Evolutionary conservation across 169 alveolate species (phyloP).

Genomic region (Babesia divergens): DNA sequence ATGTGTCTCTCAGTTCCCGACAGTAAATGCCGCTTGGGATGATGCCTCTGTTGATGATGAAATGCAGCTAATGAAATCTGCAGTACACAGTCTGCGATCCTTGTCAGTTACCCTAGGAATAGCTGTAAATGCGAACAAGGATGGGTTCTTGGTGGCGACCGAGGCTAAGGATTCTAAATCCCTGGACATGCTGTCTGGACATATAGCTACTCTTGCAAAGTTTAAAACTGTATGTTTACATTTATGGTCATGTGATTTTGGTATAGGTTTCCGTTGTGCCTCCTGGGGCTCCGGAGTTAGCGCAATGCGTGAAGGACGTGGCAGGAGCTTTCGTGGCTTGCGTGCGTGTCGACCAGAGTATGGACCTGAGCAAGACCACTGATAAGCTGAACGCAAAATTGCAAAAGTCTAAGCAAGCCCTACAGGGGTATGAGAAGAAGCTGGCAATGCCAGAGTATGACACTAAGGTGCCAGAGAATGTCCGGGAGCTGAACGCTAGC

Average conservation of each 20-base stretch:
- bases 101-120: constrained; percentile 74
- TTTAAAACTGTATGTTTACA: constrained; percentile 35
- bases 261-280: constrained; percentile 34
- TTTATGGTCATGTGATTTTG: neutral
- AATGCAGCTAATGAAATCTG: constrained; percentile 60
- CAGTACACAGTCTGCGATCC: constrained; percentile 69
- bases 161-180: constrained; percentile 41
- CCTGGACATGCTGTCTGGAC: constrained; percentile 56
- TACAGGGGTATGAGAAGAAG: constrained; percentile 73
- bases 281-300: constrained; percentile 19
- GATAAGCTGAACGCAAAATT: constrained; percentile 33
- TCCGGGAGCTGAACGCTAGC: constrained; percentile 72
- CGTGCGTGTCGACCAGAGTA: constrained; percentile 45
- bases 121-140: constrained; percentile 67
- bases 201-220: constrained; percentile 59
- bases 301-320: constrained; percentile 55
- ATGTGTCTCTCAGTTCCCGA: constrained; percentile 66
- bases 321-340: constrained; percentile 23
- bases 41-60: constrained; percentile 38
- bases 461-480: constrained; percentile 80
- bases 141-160: constrained; percentile 68
- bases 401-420: constrained; percentile 31
- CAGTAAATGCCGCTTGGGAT: constrained; percentile 42
- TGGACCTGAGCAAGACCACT: constrained; percentile 63
- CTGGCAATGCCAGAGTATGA: constrained; percentile 76